Base-by-base conservation (phyloP, 352 stramenopile genomes). In the Phytophthora nicotianae region DNA sequence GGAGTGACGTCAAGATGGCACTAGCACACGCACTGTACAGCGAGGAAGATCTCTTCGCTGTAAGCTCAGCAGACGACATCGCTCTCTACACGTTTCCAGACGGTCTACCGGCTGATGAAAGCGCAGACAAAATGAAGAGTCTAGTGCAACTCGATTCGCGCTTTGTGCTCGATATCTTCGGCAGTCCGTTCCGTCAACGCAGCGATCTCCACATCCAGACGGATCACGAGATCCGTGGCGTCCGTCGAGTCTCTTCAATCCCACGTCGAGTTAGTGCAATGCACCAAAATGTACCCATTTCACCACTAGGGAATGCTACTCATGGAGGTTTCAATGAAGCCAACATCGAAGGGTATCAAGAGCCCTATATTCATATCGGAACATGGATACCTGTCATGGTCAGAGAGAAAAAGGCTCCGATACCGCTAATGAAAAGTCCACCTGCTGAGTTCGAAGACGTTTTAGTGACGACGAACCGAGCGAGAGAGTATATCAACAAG, bases 81-180 rank as follows among this genome's bases (percentile, higher is more conserved):
- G 75, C 77, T 41, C 63, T 90, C 8, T 92, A 90, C 58, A 74
- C 67, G 20, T 68, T 89, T 19, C 74, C 81, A 0, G 63, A 79
- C 9, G 81, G 81, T 6, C 26, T 27, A 14, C 19, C 48, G 27
- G 29, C 32, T 3, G 72, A 86, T 17, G 32, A 85, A 17, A 70
- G 79, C 32, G 58, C 64, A 29, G 65, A 42, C 3, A 47, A 72
- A 11, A 51, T 79, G 5, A 29, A 17, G 6, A 59, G 35, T n/a
- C 57, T 79, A 2, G 24, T 88, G 1, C 37, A 58, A 3, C 13
- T 64, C 0, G 72, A 85, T 7, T 89, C 81, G 42, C 81, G 77
- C n/a, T 91, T 80, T 80, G 84, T 91, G 20, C 75, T 93, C 33
- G 84, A 90, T 41, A 93, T 93, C 54, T 91, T 93, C 52, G 74